Evolutionary conservation across 371 early-diverging fungal species (phyloP), one percentile per base, ranked within the genome.

Genomic region (Syncephalastrum contaminatum): DNA sequence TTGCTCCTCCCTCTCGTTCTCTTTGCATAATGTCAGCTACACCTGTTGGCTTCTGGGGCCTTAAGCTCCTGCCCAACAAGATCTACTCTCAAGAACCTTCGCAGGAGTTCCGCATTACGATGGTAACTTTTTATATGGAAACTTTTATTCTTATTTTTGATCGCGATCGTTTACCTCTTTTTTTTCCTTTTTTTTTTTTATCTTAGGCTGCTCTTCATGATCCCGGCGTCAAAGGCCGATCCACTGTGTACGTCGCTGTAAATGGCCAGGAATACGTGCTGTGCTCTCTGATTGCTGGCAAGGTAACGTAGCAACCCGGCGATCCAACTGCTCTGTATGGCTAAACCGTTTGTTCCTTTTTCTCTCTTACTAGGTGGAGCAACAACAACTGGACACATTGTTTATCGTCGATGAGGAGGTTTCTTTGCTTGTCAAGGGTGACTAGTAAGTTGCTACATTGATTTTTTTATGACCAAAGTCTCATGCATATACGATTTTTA

Each of bases 331-430:
- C 18, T 43, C 8, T 16, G 1, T 51, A 6, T 39, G 6, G 15
- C 13, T 46, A 8, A 8, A 42, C 43, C 14, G 22, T 53, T 4
- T 25, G 25, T 36, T 36, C 15, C 12, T 47, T 48, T 22, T 20
- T 13, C 4, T 25, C 30, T 36, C 10, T 59, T 8, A 15, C 7
- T 39, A 65, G 65, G 36, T 60, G 46, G 61, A 60, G 43, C 89
- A 89, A 77, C 89, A 89, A 71, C 53, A 64, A 4, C 69, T 93
- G 51, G 90, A 93, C 58, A 58, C 92, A 16, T 73, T 72, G 39
- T 87, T 91, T 67, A 73, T 81, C 30, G 91, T 85, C 66, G 94
- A 93, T 60, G 88, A 90, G 74, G 81, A 82, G 54, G 77, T 93
- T 54, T 85, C 88, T 3, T 88, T 94, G 64, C 77, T 77, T 43